A percentile compares a stretch with the other conserved stretches of the same genome.
phyloP scores from a whole-genome alignment of 805 yeast genomes.

The Saturnispora zaruensis region DNA sequence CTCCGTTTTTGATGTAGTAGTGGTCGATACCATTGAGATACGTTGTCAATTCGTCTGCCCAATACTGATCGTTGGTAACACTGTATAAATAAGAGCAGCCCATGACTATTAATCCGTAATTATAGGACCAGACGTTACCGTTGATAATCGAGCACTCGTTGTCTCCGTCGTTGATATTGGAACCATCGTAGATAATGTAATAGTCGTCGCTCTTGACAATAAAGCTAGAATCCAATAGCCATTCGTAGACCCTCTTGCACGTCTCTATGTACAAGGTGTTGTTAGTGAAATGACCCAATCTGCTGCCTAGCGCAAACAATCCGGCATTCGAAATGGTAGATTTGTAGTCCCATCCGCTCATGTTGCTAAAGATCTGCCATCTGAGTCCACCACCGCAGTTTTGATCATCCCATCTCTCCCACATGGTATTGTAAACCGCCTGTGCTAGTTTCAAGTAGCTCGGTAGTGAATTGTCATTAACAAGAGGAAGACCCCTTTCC shows the following conservation, averaged over 20 bases:
- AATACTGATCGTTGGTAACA: slow-evolving; percentile 39
- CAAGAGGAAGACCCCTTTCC: slow-evolving; percentile 66
- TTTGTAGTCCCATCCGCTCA: slow-evolving; percentile 88
- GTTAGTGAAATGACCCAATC: slow-evolving; percentile 74
- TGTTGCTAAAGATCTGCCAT: slow-evolving; percentile 96
- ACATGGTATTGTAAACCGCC: slow-evolving; percentile 88
- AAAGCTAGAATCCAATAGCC: slow-evolving; percentile 55
- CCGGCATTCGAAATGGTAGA: slow-evolving; percentile 85
- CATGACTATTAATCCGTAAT: slow-evolving; percentile 57
- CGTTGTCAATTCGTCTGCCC: slow-evolving; percentile 34
- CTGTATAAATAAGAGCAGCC: slow-evolving; percentile 64
- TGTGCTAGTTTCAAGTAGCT: slow-evolving; percentile 80
- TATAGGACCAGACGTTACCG: slow-evolving; percentile 54
- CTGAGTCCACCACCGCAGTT: slow-evolving; percentile 83
- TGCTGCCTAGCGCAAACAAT: slow-evolving; percentile 75
- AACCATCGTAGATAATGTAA: slow-evolving; percentile 62
- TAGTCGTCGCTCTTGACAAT: slow-evolving; percentile 31
- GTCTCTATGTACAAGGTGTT: slow-evolving; percentile 66
- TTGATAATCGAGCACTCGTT: slow-evolving; percentile 43
- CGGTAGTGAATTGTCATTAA: slow-evolving; percentile 48
- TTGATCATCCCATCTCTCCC: slow-evolving; percentile 80
- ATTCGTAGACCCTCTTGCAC: slow-evolving; percentile 69
- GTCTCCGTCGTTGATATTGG: slow-evolving; percentile 36
- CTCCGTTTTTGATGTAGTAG: slow-evolving; percentile 29
- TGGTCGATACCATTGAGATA: slow-evolving; percentile 34